These are phyloP conservation scores for Aphanomyces cochlioides DNA, from an alignment of 352 stramenopile genomes.

Conservation along the genomic window DNA sequence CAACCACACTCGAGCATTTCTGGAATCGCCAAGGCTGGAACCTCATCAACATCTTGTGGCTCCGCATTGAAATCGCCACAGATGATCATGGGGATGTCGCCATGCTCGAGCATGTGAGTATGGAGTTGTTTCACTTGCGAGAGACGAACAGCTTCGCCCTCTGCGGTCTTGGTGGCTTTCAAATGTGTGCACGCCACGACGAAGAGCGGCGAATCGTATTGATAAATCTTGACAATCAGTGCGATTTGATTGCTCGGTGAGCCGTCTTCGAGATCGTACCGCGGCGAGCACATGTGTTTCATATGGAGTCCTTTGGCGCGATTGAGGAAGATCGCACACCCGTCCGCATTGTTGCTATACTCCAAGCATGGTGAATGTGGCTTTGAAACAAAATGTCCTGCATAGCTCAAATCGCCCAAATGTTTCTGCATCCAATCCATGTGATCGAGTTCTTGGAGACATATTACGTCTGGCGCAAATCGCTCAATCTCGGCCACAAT, in stretches of 20 bases:
- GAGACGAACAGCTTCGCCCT: not conserved
- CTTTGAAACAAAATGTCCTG: constrained; percentile 31
- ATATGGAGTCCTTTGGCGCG: not conserved
- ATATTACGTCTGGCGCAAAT: constrained; percentile 31
- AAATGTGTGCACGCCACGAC: not conserved
- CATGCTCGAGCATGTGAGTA: not conserved
- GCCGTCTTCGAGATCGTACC: not conserved
- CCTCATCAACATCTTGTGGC: not conserved
- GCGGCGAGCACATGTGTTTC: not conserved
- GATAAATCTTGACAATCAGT: not conserved
- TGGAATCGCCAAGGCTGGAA: not conserved
- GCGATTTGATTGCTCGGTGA: not conserved
- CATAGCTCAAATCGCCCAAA: constrained; percentile 21
- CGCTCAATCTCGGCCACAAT: constrained; percentile 29
- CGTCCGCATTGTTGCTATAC: constrained; percentile 20
- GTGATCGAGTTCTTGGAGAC: constrained; percentile 34
- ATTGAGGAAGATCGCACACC: constrained; percentile 31
- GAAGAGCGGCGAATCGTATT: not conserved
- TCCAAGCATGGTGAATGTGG: constrained; percentile 27
- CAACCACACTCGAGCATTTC: not conserved
- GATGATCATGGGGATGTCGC: not conserved
- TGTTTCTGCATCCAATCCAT: constrained; percentile 29
- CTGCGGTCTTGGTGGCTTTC: not conserved
- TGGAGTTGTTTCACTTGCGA: not conserved
- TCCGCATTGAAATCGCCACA: not conserved